These are phyloP conservation scores for Niebla homalea DNA, from an alignment of 495 filamentous ascomycete species.

Conservation along the genomic window DNA sequence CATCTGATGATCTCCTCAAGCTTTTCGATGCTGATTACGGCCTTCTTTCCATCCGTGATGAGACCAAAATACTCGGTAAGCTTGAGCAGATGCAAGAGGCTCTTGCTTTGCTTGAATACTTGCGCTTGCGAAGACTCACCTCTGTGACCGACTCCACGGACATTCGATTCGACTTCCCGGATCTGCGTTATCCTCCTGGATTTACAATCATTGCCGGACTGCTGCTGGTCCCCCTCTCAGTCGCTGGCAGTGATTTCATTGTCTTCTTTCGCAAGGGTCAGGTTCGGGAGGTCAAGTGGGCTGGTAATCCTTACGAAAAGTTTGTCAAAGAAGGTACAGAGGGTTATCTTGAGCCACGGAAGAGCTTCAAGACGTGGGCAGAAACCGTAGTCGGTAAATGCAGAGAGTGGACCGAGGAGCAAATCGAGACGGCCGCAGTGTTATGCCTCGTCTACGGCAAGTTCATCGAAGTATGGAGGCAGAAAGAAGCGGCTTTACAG, in stretches of 20 bases:
- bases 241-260: conserved; percentile 72
- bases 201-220: conserved; percentile 70
- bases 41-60: conserved; percentile 69
- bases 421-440: conserved; percentile 77
- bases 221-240: conserved; percentile 69
- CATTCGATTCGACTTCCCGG: conserved; percentile 66
- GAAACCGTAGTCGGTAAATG: conserved; percentile 66
- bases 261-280: conserved; percentile 81
- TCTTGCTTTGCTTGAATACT: conserved; percentile 72
- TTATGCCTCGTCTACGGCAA: conserved; percentile 84
- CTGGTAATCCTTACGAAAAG: conserved; percentile 86
- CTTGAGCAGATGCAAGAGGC: conserved; percentile 70
- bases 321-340: conserved; percentile 51
- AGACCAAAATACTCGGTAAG: conserved; percentile 76
- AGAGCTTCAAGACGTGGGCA: conserved; percentile 64
- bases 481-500: conserved; percentile 77
- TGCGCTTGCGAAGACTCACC: conserved; percentile 62
- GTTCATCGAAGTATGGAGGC: conserved; percentile 86
- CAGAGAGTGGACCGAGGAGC: conserved; percentile 44
- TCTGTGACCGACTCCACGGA: conserved; percentile 71
- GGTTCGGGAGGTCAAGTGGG: conserved; percentile 73
- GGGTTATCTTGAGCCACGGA: conserved; percentile 59
- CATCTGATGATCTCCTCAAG: conserved; percentile 73
- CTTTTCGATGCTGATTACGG: conserved; percentile 86
- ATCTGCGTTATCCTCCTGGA: conserved; percentile 67